phyloP scores from a whole-genome alignment of 495 filamentous ascomycete genomes.

The Letharia lupina region DNA sequence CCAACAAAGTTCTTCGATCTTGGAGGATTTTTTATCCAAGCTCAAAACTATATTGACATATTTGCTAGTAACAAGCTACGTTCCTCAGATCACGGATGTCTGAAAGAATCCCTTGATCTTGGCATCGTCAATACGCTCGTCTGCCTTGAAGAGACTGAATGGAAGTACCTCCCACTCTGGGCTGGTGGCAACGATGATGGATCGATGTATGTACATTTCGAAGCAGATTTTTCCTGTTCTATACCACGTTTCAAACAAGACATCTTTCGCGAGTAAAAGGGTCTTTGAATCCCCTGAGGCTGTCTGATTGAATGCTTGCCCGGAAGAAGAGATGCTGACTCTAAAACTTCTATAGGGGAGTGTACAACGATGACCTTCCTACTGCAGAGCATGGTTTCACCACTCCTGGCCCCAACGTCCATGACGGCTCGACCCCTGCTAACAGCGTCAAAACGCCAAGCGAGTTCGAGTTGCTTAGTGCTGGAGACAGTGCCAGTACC shows the following conservation, averaged over 20 bases:
- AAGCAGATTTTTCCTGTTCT: too few species aligned
- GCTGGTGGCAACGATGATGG: conserved; percentile 49
- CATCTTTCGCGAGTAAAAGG: too few species aligned
- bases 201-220: conserved; percentile 27
- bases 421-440: conserved; percentile 30
- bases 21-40: conserved; percentile 17
- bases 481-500: conserved; percentile 21
- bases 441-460: conserved; percentile 24
- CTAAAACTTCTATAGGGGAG: conserved; percentile 25
- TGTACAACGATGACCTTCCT: conserved; percentile 40
- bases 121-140: conserved; percentile 37
- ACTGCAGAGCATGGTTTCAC: conserved; percentile 35
- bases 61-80: conserved; percentile 25
- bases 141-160: conserved; percentile 43
- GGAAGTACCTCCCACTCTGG: conserved; percentile 46
- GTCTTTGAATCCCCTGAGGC: too few species aligned
- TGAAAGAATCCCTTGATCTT: conserved; percentile 15
- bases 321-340: too few species aligned
- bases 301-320: too few species aligned
- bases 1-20: conserved; percentile 12
- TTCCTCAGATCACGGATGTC: conserved; percentile 4
- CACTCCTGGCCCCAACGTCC: conserved; percentile 37
- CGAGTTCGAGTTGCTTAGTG: conserved; percentile 29
- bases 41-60: conserved; percentile 15
- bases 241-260: too few species aligned